These are phyloP conservation scores for Naegleria fowleri DNA, from an alignment of 208 protist genomes.

Conservation along the genomic window DNA sequence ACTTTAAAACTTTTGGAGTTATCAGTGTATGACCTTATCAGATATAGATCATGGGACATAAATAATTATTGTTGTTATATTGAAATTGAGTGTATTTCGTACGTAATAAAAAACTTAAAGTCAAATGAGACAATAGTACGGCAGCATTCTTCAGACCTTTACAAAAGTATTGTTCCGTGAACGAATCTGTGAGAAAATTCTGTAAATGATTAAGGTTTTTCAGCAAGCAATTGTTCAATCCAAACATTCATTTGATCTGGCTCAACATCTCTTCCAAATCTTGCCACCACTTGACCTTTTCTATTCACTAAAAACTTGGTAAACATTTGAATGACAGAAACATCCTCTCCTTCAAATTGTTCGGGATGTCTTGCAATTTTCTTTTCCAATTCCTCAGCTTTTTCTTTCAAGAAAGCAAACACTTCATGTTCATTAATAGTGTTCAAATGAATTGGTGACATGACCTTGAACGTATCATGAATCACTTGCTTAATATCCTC, in stretches of 20 bases:
- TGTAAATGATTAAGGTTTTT: background rate
- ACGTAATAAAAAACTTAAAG: too few species aligned
- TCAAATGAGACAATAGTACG: too few species aligned
- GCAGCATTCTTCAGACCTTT: too few species aligned
- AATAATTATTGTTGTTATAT: too few species aligned
- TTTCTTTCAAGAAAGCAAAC: background rate
- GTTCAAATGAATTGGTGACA: background rate
- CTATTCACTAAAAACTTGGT: background rate
- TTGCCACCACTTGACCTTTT: background rate
- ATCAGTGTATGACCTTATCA: too few species aligned
- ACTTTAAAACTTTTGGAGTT: too few species aligned
- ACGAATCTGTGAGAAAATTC: too few species aligned
- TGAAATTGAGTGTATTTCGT: too few species aligned
- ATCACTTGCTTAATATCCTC: background rate
- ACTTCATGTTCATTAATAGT: background rate
- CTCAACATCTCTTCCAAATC: background rate
- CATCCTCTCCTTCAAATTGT: background rate
- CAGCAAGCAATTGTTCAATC: background rate
- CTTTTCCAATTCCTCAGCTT: constrained; percentile 10
- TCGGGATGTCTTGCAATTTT: background rate
- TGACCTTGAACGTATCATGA: background rate
- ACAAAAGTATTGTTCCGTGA: too few species aligned
- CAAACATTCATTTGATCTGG: background rate
- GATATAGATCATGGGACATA: too few species aligned
- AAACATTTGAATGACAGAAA: background rate